These are phyloP conservation scores for Botryobasidium botryosum DNA, from an alignment of 768 basidiomycete species.

Conservation along the genomic window DNA sequence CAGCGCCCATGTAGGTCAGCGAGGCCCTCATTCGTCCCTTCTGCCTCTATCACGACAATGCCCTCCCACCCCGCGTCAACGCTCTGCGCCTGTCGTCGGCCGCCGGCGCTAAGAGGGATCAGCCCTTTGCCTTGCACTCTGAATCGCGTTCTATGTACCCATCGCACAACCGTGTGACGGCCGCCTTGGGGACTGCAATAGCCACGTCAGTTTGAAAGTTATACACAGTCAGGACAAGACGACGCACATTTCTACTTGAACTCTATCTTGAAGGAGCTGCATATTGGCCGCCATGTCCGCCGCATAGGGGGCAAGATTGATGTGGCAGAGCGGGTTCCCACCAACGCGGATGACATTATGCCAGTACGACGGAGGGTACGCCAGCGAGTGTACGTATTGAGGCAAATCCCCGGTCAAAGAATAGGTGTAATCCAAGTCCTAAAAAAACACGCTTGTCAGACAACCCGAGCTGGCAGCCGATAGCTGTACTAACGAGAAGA, in stretches of 20 bases:
- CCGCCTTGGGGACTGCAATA: constrained; percentile 52
- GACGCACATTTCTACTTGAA: constrained; percentile 65
- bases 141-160: constrained; percentile 72
- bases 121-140: constrained; percentile 33
- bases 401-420: constrained; percentile 61
- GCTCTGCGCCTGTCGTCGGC: constrained; percentile 25
- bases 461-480: background rate
- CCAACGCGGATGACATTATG: constrained; percentile 59
- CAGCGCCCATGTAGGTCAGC: constrained; percentile 62
- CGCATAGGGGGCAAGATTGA: constrained; percentile 66
- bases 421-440: constrained; percentile 80
- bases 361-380: constrained; percentile 80
- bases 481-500: constrained; percentile 47
- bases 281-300: constrained; percentile 57
- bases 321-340: constrained; percentile 35
- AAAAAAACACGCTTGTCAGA: constrained; percentile 3
- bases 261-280: constrained; percentile 60
- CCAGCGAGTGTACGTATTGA: constrained; percentile 59
- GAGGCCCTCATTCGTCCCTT: constrained; percentile 74
- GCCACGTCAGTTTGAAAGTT: no score
- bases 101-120: constrained; percentile 1
- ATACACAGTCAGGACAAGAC: background rate
- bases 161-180: constrained; percentile 66
- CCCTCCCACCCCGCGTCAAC: constrained; percentile 77
- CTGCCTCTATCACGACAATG: constrained; percentile 65